Evolutionary conservation across 2,329 filamentous ascomycete species (phyloP).

Genomic region (Chalara sp.): DNA sequence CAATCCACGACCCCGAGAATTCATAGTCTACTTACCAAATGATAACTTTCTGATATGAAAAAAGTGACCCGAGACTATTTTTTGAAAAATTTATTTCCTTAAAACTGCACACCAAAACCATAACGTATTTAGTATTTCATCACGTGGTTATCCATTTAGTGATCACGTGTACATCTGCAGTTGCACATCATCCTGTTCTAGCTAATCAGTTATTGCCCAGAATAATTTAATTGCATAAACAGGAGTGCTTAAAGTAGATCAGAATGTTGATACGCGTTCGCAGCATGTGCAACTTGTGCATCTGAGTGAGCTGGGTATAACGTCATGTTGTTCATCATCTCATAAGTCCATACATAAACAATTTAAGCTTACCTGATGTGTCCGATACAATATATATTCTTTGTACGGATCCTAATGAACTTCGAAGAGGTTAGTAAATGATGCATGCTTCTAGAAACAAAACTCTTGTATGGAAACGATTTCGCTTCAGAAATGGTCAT

Average conservation of each 20-base stretch:
- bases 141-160: no score
- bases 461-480: not conserved
- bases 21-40: no score
- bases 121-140: no score
- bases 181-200: no score
- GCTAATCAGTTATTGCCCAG: no score
- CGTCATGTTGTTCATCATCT: constrained; percentile 81
- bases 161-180: no score
- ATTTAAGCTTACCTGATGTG: not conserved
- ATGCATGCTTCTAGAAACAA: not conserved
- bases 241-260: constrained; percentile 19
- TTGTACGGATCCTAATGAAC: not conserved
- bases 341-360: constrained; percentile 19
- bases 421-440: not conserved
- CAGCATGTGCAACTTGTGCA: constrained; percentile 79
- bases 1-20: no score
- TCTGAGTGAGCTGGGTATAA: constrained; percentile 99
- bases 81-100: no score
- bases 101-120: no score
- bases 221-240: no score
- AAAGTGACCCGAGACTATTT: no score
- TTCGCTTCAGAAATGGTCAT: constrained; percentile 52
- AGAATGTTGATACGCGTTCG: constrained; percentile 65
- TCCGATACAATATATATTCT: not conserved
- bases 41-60: no score